Evolutionary conservation across 1,284 basidiomycete species (phyloP), one percentile per base, ranked within the genome.

Genomic region (Stygiomarasmius scandens): DNA sequence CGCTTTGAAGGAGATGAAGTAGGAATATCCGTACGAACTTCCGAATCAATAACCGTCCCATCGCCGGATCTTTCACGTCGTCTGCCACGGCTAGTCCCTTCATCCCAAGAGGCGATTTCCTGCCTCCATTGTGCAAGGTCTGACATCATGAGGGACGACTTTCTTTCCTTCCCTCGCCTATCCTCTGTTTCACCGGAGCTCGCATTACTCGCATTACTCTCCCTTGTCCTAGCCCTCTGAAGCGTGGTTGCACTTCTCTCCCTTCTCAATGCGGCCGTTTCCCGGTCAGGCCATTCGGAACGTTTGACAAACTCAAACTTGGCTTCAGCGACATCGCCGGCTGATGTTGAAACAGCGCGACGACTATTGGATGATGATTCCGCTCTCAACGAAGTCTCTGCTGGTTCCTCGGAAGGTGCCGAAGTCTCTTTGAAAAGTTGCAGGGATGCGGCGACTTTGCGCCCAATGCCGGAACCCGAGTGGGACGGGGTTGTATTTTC

Each of bases 261-360:
- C 61, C 88, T 77, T 57, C 87, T 77, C 49, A 84, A 74, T 24
- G 84, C 86, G 58, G 84, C 86, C 3, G 82, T 75, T 71, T 89
- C 89, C 44, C 87, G 83, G 69, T 89, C 89, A 2, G 87, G 87
- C 89, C 89, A 92, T 64, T 90, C 89, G 14, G 89, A 86, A 52
- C 90, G 83, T 66, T 90, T 90, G 49, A 92, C 87, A 66, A 92
- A 91, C 74, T 91, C 82, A 67, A 86, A 90, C 66, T 86, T 81
- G 14, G 87, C 80, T 61, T 87, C 80, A 52, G 83, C 81, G 53
- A 87, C 82, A 61, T 83, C 80, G 19, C 80, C 71, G 10, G 67
- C 75, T 19, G 71, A 69, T 27, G 80, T 73, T 44, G 75, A 71
- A 20, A 79, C 80, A 3, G 82, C 69, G 59, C 78, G 74, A 58